A percentile compares a stretch with the other conserved stretches of the same genome.
Conservation (phyloP, 2,329 filamentous ascomycete species). For the Penicillium sp. region DNA sequence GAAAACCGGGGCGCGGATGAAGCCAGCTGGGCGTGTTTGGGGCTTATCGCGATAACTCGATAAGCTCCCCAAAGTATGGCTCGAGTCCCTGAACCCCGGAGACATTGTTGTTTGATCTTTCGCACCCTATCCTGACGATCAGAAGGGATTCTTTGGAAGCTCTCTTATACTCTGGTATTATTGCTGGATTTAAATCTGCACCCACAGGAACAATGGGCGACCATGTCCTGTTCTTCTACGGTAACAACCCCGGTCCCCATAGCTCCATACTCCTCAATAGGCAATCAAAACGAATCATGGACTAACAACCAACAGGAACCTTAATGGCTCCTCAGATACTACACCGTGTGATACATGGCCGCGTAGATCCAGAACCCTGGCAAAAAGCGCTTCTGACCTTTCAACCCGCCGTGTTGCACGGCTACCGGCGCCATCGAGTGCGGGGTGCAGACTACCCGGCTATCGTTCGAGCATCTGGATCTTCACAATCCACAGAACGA, state of each 20-base stretch:
- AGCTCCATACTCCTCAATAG: not conserved
- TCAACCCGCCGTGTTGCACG: slow-evolving; percentile 71
- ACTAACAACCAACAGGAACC: slow-evolving; percentile 45
- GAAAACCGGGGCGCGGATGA: slow-evolving; percentile 19
- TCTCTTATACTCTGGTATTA: not conserved
- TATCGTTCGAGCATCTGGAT: slow-evolving; percentile 51
- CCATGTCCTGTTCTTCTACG: slow-evolving; percentile 65
- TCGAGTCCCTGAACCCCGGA: not conserved
- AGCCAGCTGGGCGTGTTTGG: slow-evolving; percentile 30
- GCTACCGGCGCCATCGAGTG: slow-evolving; percentile 71
- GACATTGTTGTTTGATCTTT: not conserved
- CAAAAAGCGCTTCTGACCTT: slow-evolving; percentile 60
- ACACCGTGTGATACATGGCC: slow-evolving; percentile 75
- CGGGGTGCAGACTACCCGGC: slow-evolving; percentile 74
- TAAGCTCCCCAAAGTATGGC: slow-evolving; percentile 6
- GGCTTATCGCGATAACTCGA: slow-evolving; percentile 19
- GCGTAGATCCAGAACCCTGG: slow-evolving; percentile 50
- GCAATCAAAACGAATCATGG: not conserved
- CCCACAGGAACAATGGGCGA: slow-evolving; percentile 40
- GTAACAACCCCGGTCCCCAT: slow-evolving; percentile 30
- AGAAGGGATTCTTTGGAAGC: not conserved
- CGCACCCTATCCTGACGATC: not conserved
- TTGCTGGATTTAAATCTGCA: not conserved
- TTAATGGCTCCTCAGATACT: slow-evolving; percentile 87
- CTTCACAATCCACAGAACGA: too few species aligned